phyloP scores from a whole-genome alignment of 352 stramenopile genomes.

The Phytophthora agathidicida region DNA sequence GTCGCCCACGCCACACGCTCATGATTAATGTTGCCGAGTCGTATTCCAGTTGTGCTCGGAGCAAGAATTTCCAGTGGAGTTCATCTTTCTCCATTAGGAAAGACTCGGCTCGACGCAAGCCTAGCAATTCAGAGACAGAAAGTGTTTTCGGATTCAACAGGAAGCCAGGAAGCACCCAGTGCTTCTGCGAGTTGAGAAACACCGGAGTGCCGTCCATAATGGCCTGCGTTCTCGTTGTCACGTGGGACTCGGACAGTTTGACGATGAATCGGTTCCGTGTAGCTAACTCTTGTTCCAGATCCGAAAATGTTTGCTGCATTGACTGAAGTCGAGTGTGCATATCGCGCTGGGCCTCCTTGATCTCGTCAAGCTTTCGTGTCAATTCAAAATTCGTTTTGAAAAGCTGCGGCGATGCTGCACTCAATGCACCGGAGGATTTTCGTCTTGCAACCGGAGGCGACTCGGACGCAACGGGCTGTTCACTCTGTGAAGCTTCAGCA shows the following conservation, averaged over 20 bases:
- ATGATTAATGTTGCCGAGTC: conserved; percentile 52
- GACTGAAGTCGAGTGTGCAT: conserved; percentile 45
- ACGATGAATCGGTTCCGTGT: conserved; percentile 58
- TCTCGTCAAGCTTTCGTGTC: conserved; percentile 52
- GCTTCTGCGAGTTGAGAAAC: conserved; percentile 64
- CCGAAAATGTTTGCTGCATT: conserved; percentile 23
- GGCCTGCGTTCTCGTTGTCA: conserved; percentile 66
- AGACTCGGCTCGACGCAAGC: conserved; percentile 57
- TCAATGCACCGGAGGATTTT: conserved; percentile 17
- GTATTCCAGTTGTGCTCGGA: conserved; percentile 52
- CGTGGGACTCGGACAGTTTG: conserved; percentile 47
- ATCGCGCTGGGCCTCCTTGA: conserved; percentile 45
- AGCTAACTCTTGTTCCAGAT: conserved; percentile 47
- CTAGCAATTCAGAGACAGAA: conserved; percentile 35
- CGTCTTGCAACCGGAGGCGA: background rate
- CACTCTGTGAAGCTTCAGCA: background rate
- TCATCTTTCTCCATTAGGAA: conserved; percentile 80
- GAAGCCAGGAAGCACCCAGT: conserved; percentile 61
- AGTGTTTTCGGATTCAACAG: conserved; percentile 44
- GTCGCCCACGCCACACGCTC: conserved; percentile 42
- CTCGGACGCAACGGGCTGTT: background rate
- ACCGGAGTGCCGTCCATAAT: conserved; percentile 70
- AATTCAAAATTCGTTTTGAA: conserved; percentile 74
- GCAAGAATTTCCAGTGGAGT: conserved; percentile 50
- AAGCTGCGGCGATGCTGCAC: conserved; percentile 31